A percentile compares a stretch with the other conserved stretches of the same genome.
Conservation (phyloP, 306 rosid species). For the Gastrolobium bilobum region DNA sequence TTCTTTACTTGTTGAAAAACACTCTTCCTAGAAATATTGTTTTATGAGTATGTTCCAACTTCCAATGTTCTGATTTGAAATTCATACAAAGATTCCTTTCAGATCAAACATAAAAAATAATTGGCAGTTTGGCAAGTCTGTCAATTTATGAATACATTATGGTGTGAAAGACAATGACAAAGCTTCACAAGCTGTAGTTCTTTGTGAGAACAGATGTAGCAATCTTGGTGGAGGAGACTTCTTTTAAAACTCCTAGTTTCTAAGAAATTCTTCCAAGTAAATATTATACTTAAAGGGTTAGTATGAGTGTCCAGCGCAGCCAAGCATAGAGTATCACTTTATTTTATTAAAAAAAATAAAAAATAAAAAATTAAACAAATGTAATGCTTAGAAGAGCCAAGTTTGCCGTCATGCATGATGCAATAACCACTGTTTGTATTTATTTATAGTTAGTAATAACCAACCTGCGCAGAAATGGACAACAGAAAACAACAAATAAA, state of each 20-base stretch:
- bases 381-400: slow-evolving; percentile 30
- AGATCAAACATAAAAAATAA: neutral
- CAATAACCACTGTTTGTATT: neutral
- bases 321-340: slow-evolving; percentile 11
- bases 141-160: neutral
- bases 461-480: slow-evolving; percentile 29
- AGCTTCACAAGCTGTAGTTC: neutral
- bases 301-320: neutral
- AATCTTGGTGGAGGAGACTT: neutral
- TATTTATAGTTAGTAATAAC: neutral
- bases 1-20: no score
- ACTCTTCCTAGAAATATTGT: neutral
- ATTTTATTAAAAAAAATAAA: neutral
- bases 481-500: slow-evolving; percentile 1
- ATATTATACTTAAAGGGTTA: neutral
- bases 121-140: neutral
- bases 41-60: neutral
- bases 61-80: neutral
- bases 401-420: slow-evolving; percentile 40
- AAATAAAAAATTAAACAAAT: slow-evolving; percentile 3
- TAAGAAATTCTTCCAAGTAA: neutral
- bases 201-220: no score
- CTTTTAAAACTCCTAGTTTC: neutral
- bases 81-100: slow-evolving; percentile 1
- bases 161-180: neutral